Evolutionary conservation across 129 eudicot genomes (phyloP), one percentile per base, ranked within the genome.

Genomic region (Tagetes patula): DNA sequence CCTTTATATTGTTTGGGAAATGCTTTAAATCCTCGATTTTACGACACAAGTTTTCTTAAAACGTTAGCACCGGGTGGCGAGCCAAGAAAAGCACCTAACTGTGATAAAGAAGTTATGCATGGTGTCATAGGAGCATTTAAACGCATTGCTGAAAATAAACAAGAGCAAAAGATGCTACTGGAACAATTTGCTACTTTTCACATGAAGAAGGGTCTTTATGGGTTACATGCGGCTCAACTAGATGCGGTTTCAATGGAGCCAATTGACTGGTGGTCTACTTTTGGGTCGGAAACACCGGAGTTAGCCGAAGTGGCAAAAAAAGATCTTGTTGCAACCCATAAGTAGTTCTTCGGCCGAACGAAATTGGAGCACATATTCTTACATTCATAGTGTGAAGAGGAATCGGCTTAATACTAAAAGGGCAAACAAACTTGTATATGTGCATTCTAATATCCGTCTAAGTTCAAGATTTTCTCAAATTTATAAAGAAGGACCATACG

Each of bases 1-100:
- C 76, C 41, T 11, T 54, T 72, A 59, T 56, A 72, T 10, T 72
- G 76, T 56, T 33, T 50, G 33, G 75, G 75, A 27, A 53, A 38
- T 53, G 66, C 75, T 50, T 10, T 71, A 39, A 32, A 27, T 40
- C 76, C 76, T 1, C 30, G 43, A 6, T 56, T 54, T 30, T 56
- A 72, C 5, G 54, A 56, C 27, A 41, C 38, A 3, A 41, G 27
- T 39, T 56, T 54, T 39, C 76, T 41, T 40, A 40, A 56, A 54
- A 72, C 55, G 2, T 8, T 59, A 54, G 54, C 76, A 52, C 67
- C 56, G 0, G 76, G 55, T 53, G 76, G 67, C 10, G 8, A 0
- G 8, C 40, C 0, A 6, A 71, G 67, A 55, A 53, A 30, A 30
- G 55, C 76, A 7, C 54, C 67, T 38, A 72, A 38, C 30, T 67